A percentile compares a stretch with the other conserved stretches of the same genome.
These are phyloP conservation scores for Rhododendron williamsianum DNA, from an alignment of 148 eudicot species.

Conservation along the genomic window DNA sequence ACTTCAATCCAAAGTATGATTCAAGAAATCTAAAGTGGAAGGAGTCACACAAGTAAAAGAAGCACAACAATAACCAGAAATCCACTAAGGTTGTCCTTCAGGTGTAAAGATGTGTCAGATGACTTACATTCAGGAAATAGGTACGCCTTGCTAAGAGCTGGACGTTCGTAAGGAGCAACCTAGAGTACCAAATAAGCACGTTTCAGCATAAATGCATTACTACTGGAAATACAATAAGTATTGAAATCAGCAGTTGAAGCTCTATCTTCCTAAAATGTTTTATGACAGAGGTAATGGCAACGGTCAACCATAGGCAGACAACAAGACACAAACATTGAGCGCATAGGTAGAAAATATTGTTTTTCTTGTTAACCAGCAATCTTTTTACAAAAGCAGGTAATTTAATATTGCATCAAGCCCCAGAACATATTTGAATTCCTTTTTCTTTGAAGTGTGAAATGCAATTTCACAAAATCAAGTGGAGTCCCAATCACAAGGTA, in stretches of 20 bases:
- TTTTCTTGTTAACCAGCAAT: not conserved
- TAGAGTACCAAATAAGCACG: conserved; percentile 17
- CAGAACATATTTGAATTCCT: not conserved
- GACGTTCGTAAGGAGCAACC: conserved; percentile 99
- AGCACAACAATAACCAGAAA: not conserved
- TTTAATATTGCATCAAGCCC: not conserved
- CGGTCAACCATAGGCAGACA: not conserved
- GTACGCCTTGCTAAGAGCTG: conserved; percentile 97
- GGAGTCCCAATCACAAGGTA: not conserved
- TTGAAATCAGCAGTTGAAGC: not conserved
- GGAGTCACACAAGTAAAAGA: not conserved
- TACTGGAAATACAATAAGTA: not conserved
- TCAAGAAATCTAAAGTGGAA: not conserved
- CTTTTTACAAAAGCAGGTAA: not conserved
- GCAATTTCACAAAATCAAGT: not conserved
- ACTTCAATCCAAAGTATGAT: not conserved
- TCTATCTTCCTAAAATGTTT: not conserved
- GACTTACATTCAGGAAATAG: conserved; percentile 90
- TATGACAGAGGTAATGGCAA: not conserved
- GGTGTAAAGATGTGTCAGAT: conserved; percentile 22
- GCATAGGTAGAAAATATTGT: not conserved
- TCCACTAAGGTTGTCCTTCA: not conserved
- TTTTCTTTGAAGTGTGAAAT: not conserved
- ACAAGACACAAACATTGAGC: not conserved
- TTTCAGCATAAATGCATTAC: not conserved